Evolutionary conservation across 2,329 filamentous ascomycete genomes (phyloP).

Genomic region (Fusarium fracticaudum): DNA sequence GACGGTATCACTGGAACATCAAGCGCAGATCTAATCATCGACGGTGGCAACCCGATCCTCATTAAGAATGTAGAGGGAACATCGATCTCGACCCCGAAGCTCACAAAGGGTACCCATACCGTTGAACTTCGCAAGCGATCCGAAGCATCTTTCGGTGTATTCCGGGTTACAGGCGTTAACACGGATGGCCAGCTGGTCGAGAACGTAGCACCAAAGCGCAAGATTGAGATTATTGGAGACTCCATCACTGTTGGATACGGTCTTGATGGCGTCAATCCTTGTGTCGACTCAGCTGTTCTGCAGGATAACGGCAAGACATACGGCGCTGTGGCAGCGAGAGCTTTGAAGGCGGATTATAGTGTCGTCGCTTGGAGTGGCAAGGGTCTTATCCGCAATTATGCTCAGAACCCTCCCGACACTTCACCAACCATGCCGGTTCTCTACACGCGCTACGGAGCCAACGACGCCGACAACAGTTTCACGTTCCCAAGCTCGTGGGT

Average conservation of each 20-base stretch:
- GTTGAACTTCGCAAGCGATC: conserved; percentile 31
- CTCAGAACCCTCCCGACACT: conserved; percentile 41
- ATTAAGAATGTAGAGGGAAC: conserved; percentile 8
- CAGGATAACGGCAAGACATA: conserved; percentile 55
- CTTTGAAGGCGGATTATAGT: conserved; percentile 54
- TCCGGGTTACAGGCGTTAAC: not conserved
- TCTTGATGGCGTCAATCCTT: conserved; percentile 52
- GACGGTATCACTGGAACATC: conserved; percentile 7
- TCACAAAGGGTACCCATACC: conserved; percentile 19
- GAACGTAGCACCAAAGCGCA: conserved; percentile 41
- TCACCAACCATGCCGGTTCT: conserved; percentile 51
- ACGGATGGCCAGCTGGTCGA: conserved; percentile 35
- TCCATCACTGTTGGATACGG: conserved; percentile 58
- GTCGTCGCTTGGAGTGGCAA: conserved; percentile 57
- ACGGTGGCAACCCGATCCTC: conserved; percentile 16
- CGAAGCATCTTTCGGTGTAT: conserved; percentile 17
- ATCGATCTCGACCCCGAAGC: conserved; percentile 4
- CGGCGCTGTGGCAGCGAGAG: conserved; percentile 53
- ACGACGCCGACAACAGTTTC: conserved; percentile 51
- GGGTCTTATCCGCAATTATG: conserved; percentile 54
- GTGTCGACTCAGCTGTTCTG: conserved; percentile 50
- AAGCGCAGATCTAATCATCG: conserved; percentile 27
- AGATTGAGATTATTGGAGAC: conserved; percentile 57
- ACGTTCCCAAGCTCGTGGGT: conserved; percentile 46
- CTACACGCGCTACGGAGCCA: conserved; percentile 55